Evolutionary conservation across 1,139 yeast species (phyloP).

Genomic region (Hyphopichia wangnamkhiaoensis): DNA sequence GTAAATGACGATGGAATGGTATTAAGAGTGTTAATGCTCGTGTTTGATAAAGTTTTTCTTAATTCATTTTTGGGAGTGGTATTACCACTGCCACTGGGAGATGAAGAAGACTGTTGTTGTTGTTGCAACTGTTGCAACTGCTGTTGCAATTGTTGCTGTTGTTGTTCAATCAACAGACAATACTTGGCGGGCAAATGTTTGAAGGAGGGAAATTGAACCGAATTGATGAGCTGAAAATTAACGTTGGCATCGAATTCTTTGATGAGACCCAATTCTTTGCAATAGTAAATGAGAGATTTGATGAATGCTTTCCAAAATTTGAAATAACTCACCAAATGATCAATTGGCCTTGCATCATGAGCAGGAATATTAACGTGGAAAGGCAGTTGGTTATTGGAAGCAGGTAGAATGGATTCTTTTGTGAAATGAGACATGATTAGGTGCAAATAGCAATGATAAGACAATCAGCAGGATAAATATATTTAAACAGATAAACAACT

Average conservation of each 20-base stretch:
- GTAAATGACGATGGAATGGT: background rate
- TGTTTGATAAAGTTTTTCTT: constrained; percentile 21
- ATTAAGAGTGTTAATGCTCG: constrained; percentile 11
- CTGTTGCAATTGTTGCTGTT: constrained; percentile 4
- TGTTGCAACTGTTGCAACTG: constrained; percentile 10
- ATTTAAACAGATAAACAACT: no score
- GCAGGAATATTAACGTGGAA: constrained; percentile 42
- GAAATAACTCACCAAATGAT: constrained; percentile 56
- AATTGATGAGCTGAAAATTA: constrained; percentile 59
- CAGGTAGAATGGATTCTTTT: constrained; percentile 38
- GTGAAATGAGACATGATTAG: constrained; percentile 13
- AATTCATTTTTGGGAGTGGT: constrained; percentile 26
- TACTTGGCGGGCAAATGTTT: constrained; percentile 32
- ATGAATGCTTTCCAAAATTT: constrained; percentile 71
- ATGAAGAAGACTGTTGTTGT: constrained; percentile 2
- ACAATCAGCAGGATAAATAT: no score
- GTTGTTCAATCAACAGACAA: constrained; percentile 2
- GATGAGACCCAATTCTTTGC: constrained; percentile 62
- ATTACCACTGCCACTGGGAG: constrained; percentile 23
- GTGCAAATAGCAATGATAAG: background rate
- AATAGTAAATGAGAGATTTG: constrained; percentile 60
- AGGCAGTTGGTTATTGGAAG: constrained; percentile 39
- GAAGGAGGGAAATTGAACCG: constrained; percentile 58
- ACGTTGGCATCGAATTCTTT: constrained; percentile 70
- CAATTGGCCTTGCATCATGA: constrained; percentile 48